Conservation (phyloP, 352 stramenopile genomes). For the Phytophthora macrochlamydospora region DNA sequence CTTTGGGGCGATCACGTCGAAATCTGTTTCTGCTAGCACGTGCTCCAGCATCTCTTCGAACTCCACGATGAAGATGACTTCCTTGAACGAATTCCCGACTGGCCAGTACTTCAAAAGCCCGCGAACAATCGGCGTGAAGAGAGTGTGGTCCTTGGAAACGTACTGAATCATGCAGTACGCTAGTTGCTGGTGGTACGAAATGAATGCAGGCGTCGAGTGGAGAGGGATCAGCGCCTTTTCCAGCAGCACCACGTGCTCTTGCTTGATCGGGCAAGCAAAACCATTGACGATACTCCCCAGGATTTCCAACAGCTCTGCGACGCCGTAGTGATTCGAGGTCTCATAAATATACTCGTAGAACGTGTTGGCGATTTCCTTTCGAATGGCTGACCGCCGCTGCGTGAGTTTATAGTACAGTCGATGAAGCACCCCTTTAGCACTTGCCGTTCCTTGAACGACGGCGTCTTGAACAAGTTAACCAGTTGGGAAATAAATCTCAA, state of each 20-base stretch:
- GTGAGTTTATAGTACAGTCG: conserved; percentile 92
- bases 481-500: conserved; percentile 82
- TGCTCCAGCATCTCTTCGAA: conserved; percentile 91
- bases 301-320: conserved; percentile 88
- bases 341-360: conserved; percentile 95
- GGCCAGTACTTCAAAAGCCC: conserved; percentile 87
- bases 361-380: conserved; percentile 86
- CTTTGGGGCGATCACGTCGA: conserved; percentile 63
- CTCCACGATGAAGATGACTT: conserved; percentile 90
- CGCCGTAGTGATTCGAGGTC: conserved; percentile 87
- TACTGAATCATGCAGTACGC: conserved; percentile 92
- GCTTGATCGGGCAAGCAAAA: conserved; percentile 90
- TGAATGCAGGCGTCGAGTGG: conserved; percentile 84
- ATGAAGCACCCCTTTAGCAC: conserved; percentile 88
- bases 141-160: conserved; percentile 86
- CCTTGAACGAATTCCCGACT: conserved; percentile 88
- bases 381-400: conserved; percentile 85
- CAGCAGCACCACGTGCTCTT: conserved; percentile 86
- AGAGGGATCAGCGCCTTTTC: conserved; percentile 85
- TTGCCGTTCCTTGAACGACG: conserved; percentile 87
- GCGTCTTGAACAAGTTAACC: conserved; percentile 86
- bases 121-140: conserved; percentile 84
- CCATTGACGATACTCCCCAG: conserved; percentile 90
- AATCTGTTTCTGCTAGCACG: conserved; percentile 79
- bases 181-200: conserved; percentile 89